phyloP scores from a whole-genome alignment of 1,284 basidiomycete species.

The Heterobasidion occidentale region DNA sequence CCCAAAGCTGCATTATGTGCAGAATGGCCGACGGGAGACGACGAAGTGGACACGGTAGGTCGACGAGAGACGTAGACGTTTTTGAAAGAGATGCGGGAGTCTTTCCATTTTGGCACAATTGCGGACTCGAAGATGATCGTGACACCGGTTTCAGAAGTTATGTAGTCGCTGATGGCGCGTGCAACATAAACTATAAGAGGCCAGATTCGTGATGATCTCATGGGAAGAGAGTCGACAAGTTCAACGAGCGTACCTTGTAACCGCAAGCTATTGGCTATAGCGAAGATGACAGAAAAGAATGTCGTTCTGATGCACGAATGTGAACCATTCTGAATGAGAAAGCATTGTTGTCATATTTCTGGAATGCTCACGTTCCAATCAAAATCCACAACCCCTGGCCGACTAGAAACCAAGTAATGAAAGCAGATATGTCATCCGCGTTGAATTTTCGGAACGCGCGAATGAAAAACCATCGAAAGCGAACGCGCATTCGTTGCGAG shows the following conservation, averaged over 20 bases:
- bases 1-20: conserved; percentile 53
- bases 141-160: conserved; percentile 90
- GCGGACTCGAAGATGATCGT: conserved; percentile 97
- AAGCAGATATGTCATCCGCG: conserved; percentile 94
- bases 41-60: conserved; percentile 29
- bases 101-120: conserved; percentile 96
- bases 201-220: neutral
- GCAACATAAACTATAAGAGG: conserved; percentile 71
- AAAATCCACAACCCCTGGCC: conserved; percentile 93
- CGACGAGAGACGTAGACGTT: conserved; percentile 93
- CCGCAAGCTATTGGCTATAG: conserved; percentile 83
- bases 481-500: conserved; percentile 84
- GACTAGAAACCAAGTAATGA: conserved; percentile 91
- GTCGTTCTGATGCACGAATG: conserved; percentile 60
- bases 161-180: conserved; percentile 83
- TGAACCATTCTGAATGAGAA: conserved; percentile 4
- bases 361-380: conserved; percentile 76
- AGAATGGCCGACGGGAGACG: conserved; percentile 11
- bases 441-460: conserved; percentile 94
- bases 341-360: neutral
- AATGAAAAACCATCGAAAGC: conserved; percentile 98
- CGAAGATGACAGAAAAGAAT: conserved; percentile 91
- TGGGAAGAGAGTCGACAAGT: neutral
- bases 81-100: conserved; percentile 92
- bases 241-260: conserved; percentile 57